Evolutionary conservation across 176 grass and related monocot genomes (phyloP), one percentile per base, ranked within the genome.

Genomic region (Carex pumila): DNA sequence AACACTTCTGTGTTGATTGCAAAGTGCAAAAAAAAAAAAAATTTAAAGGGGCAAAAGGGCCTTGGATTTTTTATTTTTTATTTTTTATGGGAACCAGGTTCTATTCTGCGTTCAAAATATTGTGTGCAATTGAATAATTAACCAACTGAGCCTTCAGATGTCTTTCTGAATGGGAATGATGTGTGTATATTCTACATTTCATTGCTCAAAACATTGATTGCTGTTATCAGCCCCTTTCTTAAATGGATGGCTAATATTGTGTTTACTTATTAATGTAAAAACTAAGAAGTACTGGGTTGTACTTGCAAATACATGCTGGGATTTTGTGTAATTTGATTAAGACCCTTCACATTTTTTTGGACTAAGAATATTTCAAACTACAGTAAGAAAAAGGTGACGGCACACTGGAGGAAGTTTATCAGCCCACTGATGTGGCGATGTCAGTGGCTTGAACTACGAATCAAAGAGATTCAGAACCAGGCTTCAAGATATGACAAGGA

Each of bases 301-400:
- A 30, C 73, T 32, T 77, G 47, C 22, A 32, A 55, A 30, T 76
- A 53, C 12, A 76, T 17, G 19, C 71, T 29, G 22, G 49, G 3
- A 56, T 17, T 2, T 15, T 73, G 78, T 60, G 47, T 45, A 64
- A 45, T 63, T 25, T 63, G 18, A 61, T 82, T 82, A 65, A 65
- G 17, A 45, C 37, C 11, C 31, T 12, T 52, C 41, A 78, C 47
- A 61, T 15, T 1, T 54, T 54, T 68, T 81, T n/a, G 30, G 29
- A 68, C 67, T 81, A 71, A 49, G 15, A 37, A 68, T 78, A 15
- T 43, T 66, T 22, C 63, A 84, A 8, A 68, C 85, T 81, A 45
- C 92, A 98, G 95, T 84, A 98, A 95, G 89, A 98, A 98, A 90
- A 94, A 89, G 77, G 92, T 95, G 73, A 92, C 91, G 31, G 87